Evolutionary conservation across 2,329 filamentous ascomycete species (phyloP), one percentile per base, ranked within the genome.

Genomic region (Penicillium sp.): DNA sequence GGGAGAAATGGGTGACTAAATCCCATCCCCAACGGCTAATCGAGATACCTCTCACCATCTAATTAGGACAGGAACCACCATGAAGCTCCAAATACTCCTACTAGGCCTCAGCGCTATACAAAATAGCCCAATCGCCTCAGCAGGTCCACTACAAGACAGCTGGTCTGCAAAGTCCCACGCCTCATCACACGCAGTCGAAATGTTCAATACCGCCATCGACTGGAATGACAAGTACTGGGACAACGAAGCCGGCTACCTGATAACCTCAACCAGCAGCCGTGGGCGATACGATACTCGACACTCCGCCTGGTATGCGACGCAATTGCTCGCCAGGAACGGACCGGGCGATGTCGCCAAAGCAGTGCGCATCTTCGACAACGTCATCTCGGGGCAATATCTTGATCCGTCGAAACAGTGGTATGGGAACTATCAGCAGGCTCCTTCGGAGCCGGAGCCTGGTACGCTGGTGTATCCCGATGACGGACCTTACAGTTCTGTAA

Each of bases 251-350:
- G 56, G 56, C 14, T 58, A 57, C 31, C 31, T 58, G 40, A 46
- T 58, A 16, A 48, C 51, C 14, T 22, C 54, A 16, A 29, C 49
- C 3, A 53, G 44, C 27, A 41, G 36, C 22, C 14, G 43, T 14
- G 57, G 52, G 29, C 50, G 49, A 9, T 56, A 60, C 33, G 57
- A 60, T 35, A 54, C 42, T 36, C 52, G 57, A 2, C 52, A 53
- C 14, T 49, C 47, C 2, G 57, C 49, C 4, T 60, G 57, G 57
- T 60, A 60, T 52, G 54, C 57, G 5, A 51, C 53, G 13, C 52
- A 55, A 29, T 29, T 60, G 16, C 42, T 60, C 10, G 54, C 55
- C 1, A 49, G 57, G 10, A 60, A 60, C 11, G 46, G 37, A 22
- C 43, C 34, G 3, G 52, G 47, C 4, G 57, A 60, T 44, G 50